Base-by-base conservation (phyloP, 495 filamentous ascomycete genomes). In the Talaromyces nanjingensis region DNA sequence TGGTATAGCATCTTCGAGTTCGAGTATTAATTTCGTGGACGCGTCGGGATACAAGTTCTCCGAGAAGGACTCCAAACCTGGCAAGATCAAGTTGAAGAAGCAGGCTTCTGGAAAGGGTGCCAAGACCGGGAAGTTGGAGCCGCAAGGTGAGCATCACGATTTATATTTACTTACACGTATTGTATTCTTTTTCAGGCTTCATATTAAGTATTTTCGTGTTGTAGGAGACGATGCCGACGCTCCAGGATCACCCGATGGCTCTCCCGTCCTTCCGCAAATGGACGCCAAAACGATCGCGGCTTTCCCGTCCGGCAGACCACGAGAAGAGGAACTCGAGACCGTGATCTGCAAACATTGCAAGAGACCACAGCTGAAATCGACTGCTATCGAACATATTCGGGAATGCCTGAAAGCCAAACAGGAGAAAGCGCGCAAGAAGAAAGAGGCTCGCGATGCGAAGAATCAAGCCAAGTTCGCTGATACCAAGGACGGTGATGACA, bases 301-400 rank as follows among this genome's bases (percentile, higher is more conserved):
- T 1, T 94, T 96, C 72, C 76, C 87, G 11, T 91, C 84, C 45
- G 87, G 89, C 54, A 84, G 87, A 45, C 91, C 91, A 0, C 84
- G 88, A 53, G 86, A 91, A 58, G 88, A 91, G 65, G 65, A 76
- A 16, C 81, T 86, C 6, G 87, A 91, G 37, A 78, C 86, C 7
- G 80, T 87, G n/a, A 81, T 89, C 31, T 96, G 91, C 79, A 92
- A 90, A 69, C 85, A 89, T 59, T 96, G 91, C 79, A 92, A 90
- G 75, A 89, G 91, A 64, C 85, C 84, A 4, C 74, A 91, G 16
- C 76, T 89, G 37, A 86, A 85, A 65, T 77, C 79, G 6, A 82
- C 79, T 5, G 83, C 83, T 4, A 81, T 79, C 31, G 83, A 84
- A 0, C 91, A 96, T 71, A 84, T 90, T 60, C 82, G 83, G 20